Percentiles rank a stretch among this genome's conserved stretches.
Conservation (phyloP, 1,139 yeast species). For the Taphrina communis region DNA sequence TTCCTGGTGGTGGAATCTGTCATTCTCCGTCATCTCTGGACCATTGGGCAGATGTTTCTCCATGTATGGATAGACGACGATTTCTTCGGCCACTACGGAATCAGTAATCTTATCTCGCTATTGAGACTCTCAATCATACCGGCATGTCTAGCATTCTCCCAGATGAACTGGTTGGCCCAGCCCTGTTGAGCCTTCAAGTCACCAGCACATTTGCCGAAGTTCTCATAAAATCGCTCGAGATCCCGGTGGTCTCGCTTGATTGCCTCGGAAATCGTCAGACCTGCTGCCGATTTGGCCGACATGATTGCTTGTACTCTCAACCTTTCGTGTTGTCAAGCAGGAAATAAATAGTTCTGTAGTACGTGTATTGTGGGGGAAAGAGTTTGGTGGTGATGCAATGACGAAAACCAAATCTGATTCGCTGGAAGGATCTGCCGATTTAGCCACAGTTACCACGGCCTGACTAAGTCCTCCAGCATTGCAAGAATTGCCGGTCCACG, state of each 20-base stretch:
- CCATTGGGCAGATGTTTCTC: constrained; percentile 31
- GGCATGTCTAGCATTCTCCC: constrained; percentile 34
- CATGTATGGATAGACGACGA: constrained; percentile 28
- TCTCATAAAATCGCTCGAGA: constrained; percentile 19
- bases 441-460: not conserved
- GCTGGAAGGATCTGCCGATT: not conserved
- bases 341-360: not conserved
- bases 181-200: constrained; percentile 16
- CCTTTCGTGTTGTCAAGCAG: not conserved
- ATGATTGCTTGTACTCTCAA: constrained; percentile 1
- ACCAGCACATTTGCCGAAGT: constrained; percentile 25
- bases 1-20: constrained; percentile 30
- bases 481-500: not conserved
- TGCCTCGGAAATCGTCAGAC: constrained; percentile 30
- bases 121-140: not conserved
- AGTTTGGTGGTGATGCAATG: constrained; percentile 14
- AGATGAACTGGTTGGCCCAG: constrained; percentile 30
- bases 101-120: too few species aligned
- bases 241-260: constrained; percentile 32
- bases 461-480: not conserved
- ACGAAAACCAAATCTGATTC: constrained; percentile 1
- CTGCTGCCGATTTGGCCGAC: constrained; percentile 34
- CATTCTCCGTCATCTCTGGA: constrained; percentile 31
- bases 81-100: constrained; percentile 23
- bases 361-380: constrained; percentile 1